Evolutionary conservation across 495 filamentous ascomycete species (phyloP), one percentile per base, ranked within the genome.

Genomic region (Polyplosphaeria fusca): DNA sequence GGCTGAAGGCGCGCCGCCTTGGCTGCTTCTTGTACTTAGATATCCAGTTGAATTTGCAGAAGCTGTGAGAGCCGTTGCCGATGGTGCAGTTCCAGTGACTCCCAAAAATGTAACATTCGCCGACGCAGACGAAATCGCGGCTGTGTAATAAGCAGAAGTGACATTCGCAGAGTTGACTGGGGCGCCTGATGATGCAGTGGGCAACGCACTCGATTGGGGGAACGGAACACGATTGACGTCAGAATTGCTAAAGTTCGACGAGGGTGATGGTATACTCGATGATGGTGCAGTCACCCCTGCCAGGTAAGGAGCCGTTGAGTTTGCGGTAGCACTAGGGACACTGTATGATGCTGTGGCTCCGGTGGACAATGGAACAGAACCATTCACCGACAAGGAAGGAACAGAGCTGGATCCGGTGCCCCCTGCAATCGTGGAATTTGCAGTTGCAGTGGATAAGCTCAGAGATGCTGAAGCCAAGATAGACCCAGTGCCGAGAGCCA

Each of bases 401-500:
- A 60, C 25, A 2, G 45, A 14, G 27, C 52, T 55, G 14, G 35
- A 42, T 35, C 7, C 54, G 14, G 50, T 53, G 4, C 50, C 50
- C 3, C 19, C 13, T 43, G 14, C 18, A 14, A 38, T 11, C 19
- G 35, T 52, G 18, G 27, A 35, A 16, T 50, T 57, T 12, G 43
- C 52, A 19, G 23, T 37, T 1, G 27, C 3, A 5, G 18, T 20
- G 7, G 46, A 18, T 9, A 27, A 22, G 14, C 20, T 42, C 2
- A 16, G 3, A 9, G 24, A 30, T 27, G 41, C 16, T n/a, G 46
- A 26, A 25, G 24, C 47, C 47, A 3, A 1, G 18, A 14, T 7
- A 14, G 22, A 38, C 47, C 23, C 13, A n/a, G 22, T 47, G 7
- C 11, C 27, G 3, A 23, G 22, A 3, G 47, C 28, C 2, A 50